Evolutionary conservation across 2,329 filamentous ascomycete genomes (phyloP).

Genomic region (Diplodia mutila): DNA sequence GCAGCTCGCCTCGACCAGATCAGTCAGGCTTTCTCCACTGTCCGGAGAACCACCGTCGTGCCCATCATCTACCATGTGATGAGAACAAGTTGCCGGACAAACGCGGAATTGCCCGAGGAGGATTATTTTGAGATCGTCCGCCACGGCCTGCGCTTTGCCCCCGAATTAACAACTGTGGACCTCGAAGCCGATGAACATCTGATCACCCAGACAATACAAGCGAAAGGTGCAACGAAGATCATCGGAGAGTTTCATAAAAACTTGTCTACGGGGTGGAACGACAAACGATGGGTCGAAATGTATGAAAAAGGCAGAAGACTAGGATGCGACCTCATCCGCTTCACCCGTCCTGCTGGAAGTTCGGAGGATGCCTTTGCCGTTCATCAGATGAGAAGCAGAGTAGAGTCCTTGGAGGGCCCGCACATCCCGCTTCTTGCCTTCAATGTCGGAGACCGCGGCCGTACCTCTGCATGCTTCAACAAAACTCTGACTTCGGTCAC

Average conservation of each 20-base stretch:
- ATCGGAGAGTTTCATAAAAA: conserved; percentile 60
- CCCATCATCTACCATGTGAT: conserved; percentile 49
- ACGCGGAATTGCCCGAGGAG: conserved; percentile 28
- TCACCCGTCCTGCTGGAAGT: conserved; percentile 61
- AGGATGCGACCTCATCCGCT: conserved; percentile 65
- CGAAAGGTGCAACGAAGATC: conserved; percentile 62
- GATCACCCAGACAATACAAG: conserved; percentile 55
- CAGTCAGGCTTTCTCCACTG: conserved; percentile 61
- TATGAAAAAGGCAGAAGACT: conserved; percentile 61
- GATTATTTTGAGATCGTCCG: conserved; percentile 61
- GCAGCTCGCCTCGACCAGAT: conserved; percentile 47
- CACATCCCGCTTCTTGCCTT: conserved; percentile 64
- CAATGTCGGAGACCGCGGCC: conserved; percentile 66
- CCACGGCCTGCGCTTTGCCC: conserved; percentile 64
- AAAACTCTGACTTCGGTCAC: conserved; percentile 65
- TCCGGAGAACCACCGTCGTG: conserved; percentile 64
- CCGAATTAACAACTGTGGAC: conserved; percentile 64
- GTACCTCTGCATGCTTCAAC: conserved; percentile 69
- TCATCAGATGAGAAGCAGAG: conserved; percentile 57
- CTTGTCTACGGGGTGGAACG: conserved; percentile 58
- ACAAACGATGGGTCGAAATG: conserved; percentile 57
- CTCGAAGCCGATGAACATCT: conserved; percentile 42
- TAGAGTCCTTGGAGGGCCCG: conserved; percentile 49
- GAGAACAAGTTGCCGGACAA: conserved; percentile 30
- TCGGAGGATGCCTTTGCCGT: conserved; percentile 68